phyloP scores from a whole-genome alignment of 2,329 filamentous ascomycete genomes.

The Exophiala xenobiotica region DNA sequence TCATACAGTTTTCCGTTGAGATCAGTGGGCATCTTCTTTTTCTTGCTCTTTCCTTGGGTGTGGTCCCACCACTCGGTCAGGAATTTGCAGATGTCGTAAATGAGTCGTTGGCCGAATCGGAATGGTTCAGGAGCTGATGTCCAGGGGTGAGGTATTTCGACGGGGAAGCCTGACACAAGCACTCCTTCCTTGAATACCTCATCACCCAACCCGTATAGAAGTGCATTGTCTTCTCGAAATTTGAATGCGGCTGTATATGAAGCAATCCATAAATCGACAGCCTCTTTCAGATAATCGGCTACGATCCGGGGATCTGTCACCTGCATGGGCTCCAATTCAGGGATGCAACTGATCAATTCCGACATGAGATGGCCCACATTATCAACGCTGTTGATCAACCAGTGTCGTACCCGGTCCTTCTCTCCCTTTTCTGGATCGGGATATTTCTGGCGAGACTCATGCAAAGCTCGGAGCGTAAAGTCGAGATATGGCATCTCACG shows the following conservation, averaged over 20 bases:
- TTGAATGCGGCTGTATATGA: slow-evolving; percentile 63
- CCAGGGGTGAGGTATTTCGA: slow-evolving; percentile 75
- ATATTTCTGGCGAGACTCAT: slow-evolving; percentile 71
- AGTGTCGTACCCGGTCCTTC: slow-evolving; percentile 76
- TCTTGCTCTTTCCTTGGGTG: slow-evolving; percentile 24
- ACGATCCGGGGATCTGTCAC: slow-evolving; percentile 52
- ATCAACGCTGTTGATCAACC: slow-evolving; percentile 76
- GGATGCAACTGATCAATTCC: slow-evolving; percentile 75
- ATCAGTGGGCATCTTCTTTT: slow-evolving; percentile 30
- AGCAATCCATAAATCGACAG: slow-evolving; percentile 69
- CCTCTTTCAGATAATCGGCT: slow-evolving; percentile 59
- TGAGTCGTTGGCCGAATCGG: slow-evolving; percentile 22
- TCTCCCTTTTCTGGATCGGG: slow-evolving; percentile 65
- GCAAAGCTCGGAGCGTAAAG: slow-evolving; percentile 72
- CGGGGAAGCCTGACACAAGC: slow-evolving; percentile 61
- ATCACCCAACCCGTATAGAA: slow-evolving; percentile 69
- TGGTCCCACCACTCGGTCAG: slow-evolving; percentile 37
- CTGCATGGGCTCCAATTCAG: slow-evolving; percentile 65
- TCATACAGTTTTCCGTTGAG: slow-evolving; percentile 28
- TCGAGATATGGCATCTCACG: slow-evolving; percentile 69
- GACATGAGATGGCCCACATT: slow-evolving; percentile 72
- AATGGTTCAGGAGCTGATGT: slow-evolving; percentile 59
- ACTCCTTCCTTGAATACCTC: slow-evolving; percentile 67
- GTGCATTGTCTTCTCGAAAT: slow-evolving; percentile 70
- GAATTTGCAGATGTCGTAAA: slow-evolving; percentile 28